These are phyloP conservation scores for Euphorbia tirucalli DNA, from an alignment of 345 rosid genomes.

Conservation along the genomic window DNA sequence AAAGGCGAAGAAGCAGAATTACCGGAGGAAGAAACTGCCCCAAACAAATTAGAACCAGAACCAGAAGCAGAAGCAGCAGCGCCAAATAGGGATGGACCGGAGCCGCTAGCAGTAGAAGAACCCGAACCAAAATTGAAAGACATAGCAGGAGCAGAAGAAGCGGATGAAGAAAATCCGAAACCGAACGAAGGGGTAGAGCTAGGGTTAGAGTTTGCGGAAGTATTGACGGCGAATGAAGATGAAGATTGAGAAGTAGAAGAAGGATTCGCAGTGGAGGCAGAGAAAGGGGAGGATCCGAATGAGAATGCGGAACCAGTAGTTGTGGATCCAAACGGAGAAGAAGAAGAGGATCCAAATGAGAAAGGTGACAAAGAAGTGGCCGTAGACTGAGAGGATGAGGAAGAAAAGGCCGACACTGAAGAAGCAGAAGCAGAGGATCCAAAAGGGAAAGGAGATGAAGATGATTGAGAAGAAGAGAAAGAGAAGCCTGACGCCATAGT, in stretches of 20 bases:
- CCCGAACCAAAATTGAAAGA: not conserved
- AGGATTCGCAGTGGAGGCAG: conserved; percentile 23
- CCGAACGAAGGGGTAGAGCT: conserved; percentile 6
- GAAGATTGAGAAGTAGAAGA: conserved; percentile 12
- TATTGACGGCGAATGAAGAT: not conserved
- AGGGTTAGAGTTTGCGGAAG: conserved; percentile 14
- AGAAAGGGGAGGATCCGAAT: conserved; percentile 29
- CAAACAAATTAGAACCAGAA: not conserved
- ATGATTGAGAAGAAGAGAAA: conserved; percentile 14
- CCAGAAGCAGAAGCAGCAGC: conserved; percentile 3
- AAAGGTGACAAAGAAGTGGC: conserved; percentile 24
- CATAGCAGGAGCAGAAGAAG: not conserved
- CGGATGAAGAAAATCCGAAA: conserved; percentile 10
- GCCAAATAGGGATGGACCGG: no score
- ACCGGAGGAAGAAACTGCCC: not conserved
- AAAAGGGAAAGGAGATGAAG: conserved; percentile 26
- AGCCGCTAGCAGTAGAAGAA: not conserved
- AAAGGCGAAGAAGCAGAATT: not conserved
- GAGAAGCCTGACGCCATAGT: conserved; percentile 39
- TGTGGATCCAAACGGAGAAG: conserved; percentile 43
- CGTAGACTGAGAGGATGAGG: conserved; percentile 12
- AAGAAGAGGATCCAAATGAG: conserved; percentile 41
- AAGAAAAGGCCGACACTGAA: conserved; percentile 40
- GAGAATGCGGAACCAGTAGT: conserved; percentile 15
- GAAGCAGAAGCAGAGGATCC: conserved; percentile 40